Base-by-base conservation (phyloP, 2,329 filamentous ascomycete genomes). In the Elsinoe ampelina region DNA sequence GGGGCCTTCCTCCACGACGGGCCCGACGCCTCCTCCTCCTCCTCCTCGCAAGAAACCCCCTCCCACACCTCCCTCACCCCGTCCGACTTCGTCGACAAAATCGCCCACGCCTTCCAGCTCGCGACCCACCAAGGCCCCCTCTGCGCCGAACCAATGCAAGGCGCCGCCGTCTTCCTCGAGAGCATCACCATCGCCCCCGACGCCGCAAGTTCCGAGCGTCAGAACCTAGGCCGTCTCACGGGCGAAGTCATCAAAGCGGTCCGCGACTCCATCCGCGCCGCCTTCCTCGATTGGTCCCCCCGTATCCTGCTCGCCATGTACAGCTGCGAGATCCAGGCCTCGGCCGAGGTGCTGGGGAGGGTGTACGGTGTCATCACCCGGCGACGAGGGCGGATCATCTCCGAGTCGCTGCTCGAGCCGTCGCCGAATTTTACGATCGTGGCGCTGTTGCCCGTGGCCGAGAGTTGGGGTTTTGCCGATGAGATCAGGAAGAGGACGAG, bases 361-460 rank as follows among this genome's bases (percentile, higher is more conserved):
- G 93, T 97, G 34, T 98, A 98, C 77, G 89, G 88, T 63, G 92
- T 97, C n/a, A 84, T 98, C n/a, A 96, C 92, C 32, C 86, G 92
- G 1, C 87, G 93, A 4, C 85, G 91, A 34, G 93, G 93, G 22
- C 86, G 85, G 36, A 95, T 98, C 55, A 82, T 95, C 19, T 87
- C 87, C 8, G 93, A 98, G 72, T 83, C 84, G 17, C 87, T 98
- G 77, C 95, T 95, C 65, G 90, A 95, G 68, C 92, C 93, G 20
- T 95, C 89, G 0, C 91, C 92, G 1, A 97, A 96, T 73, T 98
- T 95, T 77, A 95, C 89, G 3, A 95, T 98, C 68, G 80, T 86
- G 55, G 87, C 91, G 0, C 78, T 91, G 1, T 79, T 98, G 5
- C 93, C 93, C 0, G 93, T 95, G 0, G 92, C 90, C 17, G 91